Percentiles rank a stretch among this genome's conserved stretches.
These are phyloP conservation scores for Magnaporthiopsis rhizophila DNA, from an alignment of 2,329 filamentous ascomycete species.

Conservation along the genomic window DNA sequence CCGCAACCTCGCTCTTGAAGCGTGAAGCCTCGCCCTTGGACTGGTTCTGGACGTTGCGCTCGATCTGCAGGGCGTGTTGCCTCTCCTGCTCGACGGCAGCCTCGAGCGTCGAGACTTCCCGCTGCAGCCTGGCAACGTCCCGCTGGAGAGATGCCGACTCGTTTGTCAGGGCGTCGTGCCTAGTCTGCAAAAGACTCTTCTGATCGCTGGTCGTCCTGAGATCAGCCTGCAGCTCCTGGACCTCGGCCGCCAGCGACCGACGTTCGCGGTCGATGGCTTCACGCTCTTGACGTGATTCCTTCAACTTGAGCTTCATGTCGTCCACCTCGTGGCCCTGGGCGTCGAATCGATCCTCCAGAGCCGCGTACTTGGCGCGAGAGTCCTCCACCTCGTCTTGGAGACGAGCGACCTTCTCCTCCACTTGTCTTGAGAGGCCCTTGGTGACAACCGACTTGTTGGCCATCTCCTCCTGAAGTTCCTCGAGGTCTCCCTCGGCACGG, in stretches of 20 bases:
- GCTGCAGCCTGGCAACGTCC: slow-evolving; percentile 47
- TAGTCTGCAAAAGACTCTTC: slow-evolving; percentile 60
- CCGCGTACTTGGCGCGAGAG: slow-evolving; percentile 37
- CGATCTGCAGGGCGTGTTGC: slow-evolving; percentile 49
- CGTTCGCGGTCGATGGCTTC: slow-evolving; percentile 29
- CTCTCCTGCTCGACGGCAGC: slow-evolving; percentile 44
- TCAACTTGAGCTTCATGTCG: slow-evolving; percentile 34
- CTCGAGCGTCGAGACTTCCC: slow-evolving; percentile 38
- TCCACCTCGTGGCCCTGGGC: slow-evolving; percentile 39
- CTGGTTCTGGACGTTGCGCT: slow-evolving; percentile 49
- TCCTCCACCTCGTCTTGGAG: slow-evolving; percentile 59
- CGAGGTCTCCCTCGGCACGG: slow-evolving; percentile 49
- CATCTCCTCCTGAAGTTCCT: slow-evolving; percentile 68
- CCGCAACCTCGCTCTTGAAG: slow-evolving; percentile 34
- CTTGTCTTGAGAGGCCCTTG: slow-evolving; percentile 65
- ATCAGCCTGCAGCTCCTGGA: slow-evolving; percentile 52
- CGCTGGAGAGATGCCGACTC: slow-evolving; percentile 61
- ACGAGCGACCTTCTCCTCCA: slow-evolving; percentile 61
- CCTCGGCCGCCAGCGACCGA: slow-evolving; percentile 35
- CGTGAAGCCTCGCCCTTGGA: slow-evolving; percentile 42
- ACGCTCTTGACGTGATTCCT: slow-evolving; percentile 34
- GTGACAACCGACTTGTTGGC: slow-evolving; percentile 71
- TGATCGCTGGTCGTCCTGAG: slow-evolving; percentile 49
- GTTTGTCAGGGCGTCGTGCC: slow-evolving; percentile 57
- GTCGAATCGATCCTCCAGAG: slow-evolving; percentile 43